A percentile compares a stretch with the other conserved stretches of the same genome.
These are phyloP conservation scores for Alternaria conjuncta DNA, from an alignment of 2,329 filamentous ascomycete species.

Conservation along the genomic window DNA sequence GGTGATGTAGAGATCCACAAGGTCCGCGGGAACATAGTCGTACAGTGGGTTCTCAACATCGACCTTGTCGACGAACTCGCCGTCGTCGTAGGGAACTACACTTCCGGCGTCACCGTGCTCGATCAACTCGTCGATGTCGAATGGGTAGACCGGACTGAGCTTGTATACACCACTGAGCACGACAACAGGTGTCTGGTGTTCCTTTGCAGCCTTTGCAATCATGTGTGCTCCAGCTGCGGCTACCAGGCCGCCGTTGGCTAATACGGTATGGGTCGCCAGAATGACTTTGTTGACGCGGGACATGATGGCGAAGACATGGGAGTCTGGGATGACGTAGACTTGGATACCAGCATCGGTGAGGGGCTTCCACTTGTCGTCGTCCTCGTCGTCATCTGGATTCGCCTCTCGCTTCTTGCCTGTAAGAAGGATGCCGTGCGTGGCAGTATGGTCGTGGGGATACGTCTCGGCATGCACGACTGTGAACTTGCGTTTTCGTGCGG, in stretches of 20 bases:
- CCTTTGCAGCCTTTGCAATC: conserved; percentile 83
- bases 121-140: conserved; percentile 79
- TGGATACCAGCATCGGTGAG: conserved; percentile 78
- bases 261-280: conserved; percentile 82
- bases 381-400: conserved; percentile 59
- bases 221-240: conserved; percentile 83
- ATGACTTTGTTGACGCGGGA: conserved; percentile 95
- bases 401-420: conserved; percentile 59
- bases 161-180: conserved; percentile 93
- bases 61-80: conserved; percentile 76
- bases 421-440: conserved; percentile 66
- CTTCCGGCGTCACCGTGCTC: conserved; percentile 84
- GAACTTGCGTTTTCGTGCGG: conserved; percentile 87
- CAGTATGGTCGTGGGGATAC: conserved; percentile 71
- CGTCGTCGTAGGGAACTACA: conserved; percentile 79
- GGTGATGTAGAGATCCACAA: conserved; percentile 83
- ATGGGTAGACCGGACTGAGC: conserved; percentile 86
- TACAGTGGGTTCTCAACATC: conserved; percentile 80
- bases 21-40: conserved; percentile 79
- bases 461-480: conserved; percentile 84
- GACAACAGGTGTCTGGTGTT: conserved; percentile 82
- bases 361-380: conserved; percentile 72
- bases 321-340: conserved; percentile 84
- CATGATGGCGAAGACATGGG: conserved; percentile 91
- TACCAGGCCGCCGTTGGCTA: conserved; percentile 86